These are phyloP conservation scores for Xylaria scruposa DNA, from an alignment of 495 filamentous ascomycete species.

Conservation along the genomic window DNA sequence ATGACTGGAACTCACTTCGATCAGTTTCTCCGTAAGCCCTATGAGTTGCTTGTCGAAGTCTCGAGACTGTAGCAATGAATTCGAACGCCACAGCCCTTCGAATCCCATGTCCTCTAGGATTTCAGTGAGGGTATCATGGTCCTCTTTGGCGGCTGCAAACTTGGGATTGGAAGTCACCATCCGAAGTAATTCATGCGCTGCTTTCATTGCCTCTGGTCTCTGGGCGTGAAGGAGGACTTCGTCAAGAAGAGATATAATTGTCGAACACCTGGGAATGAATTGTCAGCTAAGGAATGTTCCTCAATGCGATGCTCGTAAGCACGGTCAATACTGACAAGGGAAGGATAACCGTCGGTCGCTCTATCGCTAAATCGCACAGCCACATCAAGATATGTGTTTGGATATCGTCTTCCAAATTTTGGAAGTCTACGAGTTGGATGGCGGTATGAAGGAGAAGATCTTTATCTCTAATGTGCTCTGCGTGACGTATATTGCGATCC, in stretches of 20 bases:
- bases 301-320: background rate
- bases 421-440: slow-evolving; percentile 64
- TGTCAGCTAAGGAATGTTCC: slow-evolving; percentile 23
- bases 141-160: slow-evolving; percentile 48
- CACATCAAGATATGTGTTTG: slow-evolving; percentile 60
- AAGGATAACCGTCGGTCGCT: slow-evolving; percentile 55
- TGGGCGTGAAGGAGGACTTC: slow-evolving; percentile 62
- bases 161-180: slow-evolving; percentile 55
- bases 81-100: slow-evolving; percentile 59
- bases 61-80: slow-evolving; percentile 52
- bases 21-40: slow-evolving; percentile 62
- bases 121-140: slow-evolving; percentile 49
- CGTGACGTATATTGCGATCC: slow-evolving; percentile 47
- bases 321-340: slow-evolving; percentile 52
- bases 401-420: slow-evolving; percentile 59
- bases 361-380: slow-evolving; percentile 56
- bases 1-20: slow-evolving; percentile 54
- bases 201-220: slow-evolving; percentile 55
- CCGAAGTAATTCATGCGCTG: slow-evolving; percentile 58
- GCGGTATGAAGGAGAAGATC: slow-evolving; percentile 63
- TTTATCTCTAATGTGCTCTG: slow-evolving; percentile 56
- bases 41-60: slow-evolving; percentile 59
- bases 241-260: slow-evolving; percentile 59
- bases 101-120: slow-evolving; percentile 64
- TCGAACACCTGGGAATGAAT: slow-evolving; percentile 47